Evolutionary conservation across 2,329 filamentous ascomycete species (phyloP), one percentile per base, ranked within the genome.

Genomic region (Botrytis aclada): DNA sequence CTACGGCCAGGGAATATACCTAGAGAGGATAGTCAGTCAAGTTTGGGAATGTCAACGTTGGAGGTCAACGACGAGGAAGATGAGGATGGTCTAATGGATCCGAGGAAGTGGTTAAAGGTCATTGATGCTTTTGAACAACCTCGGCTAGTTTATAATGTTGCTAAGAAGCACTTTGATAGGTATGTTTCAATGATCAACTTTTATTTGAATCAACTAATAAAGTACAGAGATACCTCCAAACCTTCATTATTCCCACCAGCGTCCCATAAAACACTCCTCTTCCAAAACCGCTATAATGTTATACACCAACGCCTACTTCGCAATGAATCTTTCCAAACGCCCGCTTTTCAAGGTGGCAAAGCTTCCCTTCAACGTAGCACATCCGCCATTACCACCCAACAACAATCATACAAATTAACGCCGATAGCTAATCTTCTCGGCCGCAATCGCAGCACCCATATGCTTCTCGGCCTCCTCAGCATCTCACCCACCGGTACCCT

Each of bases 101-200:
- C 92, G 0, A 87, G 94, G 77, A 89, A 89, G 74, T 98, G 95
- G 93, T 83, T 98, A 39, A 95, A 92, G 80, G 88, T 97, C 39
- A 85, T 98, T 63, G 89, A 89, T 75, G 94, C 96, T 0, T 97
- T 93, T 80, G 90, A 96, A 14, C 95, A 98, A 81, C 96, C 96
- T 7, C 88, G 92, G 69, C 85, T 94, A 78, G 82, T 89, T 37
- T 97, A 94, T 81, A 94, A 95, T 77, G 86, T 90, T 32, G 83
- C 84, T 14, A 97, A 97, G 84, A 97, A 97, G 80, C 93, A 98
- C 79, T 98, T 98, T 80, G 93, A 98, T 79, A 90, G 86, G 91
- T 92, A 82, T n/a, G 81, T 81, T 20, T 77, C 78, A 83, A 14
- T 84, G 14, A 43, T 71, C 45, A 25, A 43, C 32, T 51, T n/a